Percentiles rank a stretch among this genome's conserved stretches.
Conservation (phyloP, 2,329 filamentous ascomycete species). For the Ophiocordyceps camponoti-floridani region DNA sequence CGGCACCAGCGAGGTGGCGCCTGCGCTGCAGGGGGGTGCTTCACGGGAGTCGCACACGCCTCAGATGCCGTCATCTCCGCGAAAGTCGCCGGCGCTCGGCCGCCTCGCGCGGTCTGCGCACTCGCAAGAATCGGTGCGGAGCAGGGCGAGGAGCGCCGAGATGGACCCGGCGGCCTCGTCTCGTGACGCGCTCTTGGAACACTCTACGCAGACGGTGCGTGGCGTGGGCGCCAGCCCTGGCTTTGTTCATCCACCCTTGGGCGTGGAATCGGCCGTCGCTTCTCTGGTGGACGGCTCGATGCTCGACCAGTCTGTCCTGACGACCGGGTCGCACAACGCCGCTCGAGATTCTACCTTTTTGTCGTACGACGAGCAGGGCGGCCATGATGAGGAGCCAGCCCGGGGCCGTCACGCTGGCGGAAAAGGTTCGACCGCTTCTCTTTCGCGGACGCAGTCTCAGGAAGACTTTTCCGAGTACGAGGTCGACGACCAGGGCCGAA, state of each 20-base stretch:
- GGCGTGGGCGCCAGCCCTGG: constrained; percentile 57
- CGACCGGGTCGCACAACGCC: constrained; percentile 30
- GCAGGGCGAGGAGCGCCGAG: constrained; percentile 28
- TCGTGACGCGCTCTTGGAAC: constrained; percentile 42
- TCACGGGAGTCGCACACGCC: constrained; percentile 29
- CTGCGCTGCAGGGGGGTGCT: too few relatives aligned
- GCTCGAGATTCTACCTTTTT: constrained; percentile 19
- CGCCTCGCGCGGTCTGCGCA: constrained; percentile 16
- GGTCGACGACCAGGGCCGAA: constrained; percentile 37
- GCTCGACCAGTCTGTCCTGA: constrained; percentile 51
- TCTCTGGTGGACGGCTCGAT: constrained; percentile 66
- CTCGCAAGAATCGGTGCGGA: constrained; percentile 15
- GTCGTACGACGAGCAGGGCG: constrained; percentile 16
- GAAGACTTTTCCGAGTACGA: constrained; percentile 36
- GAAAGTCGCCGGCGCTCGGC: constrained; percentile 26
- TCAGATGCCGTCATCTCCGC: constrained; percentile 43
- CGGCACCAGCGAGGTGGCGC: constrained; percentile 37
- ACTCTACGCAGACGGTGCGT: constrained; percentile 48
- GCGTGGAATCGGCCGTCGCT: constrained; percentile 77
- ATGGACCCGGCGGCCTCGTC: constrained; percentile 31
- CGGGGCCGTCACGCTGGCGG: constrained; percentile 18
- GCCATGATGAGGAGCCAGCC: constrained; percentile 23
- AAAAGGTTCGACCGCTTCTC: constrained; percentile 22
- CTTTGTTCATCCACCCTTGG: constrained; percentile 53
- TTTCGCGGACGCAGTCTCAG: constrained; percentile 19